These are phyloP conservation scores for Leccinum disarticulatum DNA, from an alignment of 768 basidiomycete genomes.

Conservation along the genomic window DNA sequence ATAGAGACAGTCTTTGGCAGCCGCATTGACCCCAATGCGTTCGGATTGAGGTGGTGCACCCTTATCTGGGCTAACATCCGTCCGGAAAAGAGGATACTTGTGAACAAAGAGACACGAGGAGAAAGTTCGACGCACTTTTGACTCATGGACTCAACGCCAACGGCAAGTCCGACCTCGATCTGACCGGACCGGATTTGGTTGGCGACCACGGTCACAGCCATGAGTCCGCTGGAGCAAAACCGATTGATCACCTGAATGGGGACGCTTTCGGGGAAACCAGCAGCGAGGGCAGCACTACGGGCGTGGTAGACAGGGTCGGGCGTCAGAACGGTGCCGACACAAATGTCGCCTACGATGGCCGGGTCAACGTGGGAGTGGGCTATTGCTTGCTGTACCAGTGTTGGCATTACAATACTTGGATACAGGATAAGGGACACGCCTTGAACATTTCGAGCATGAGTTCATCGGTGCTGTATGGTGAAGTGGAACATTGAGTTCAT, in stretches of 20 bases:
- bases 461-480: constrained; percentile 62
- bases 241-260: constrained; percentile 76
- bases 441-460: constrained; percentile 81
- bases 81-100: not conserved
- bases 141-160: constrained; percentile 89
- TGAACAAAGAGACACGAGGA: not conserved
- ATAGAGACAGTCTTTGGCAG: constrained; percentile 59
- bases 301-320: constrained; percentile 68
- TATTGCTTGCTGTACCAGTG: constrained; percentile 51
- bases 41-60: constrained; percentile 64
- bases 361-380: constrained; percentile 60
- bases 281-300: constrained; percentile 71
- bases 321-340: constrained; percentile 74
- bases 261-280: constrained; percentile 76
- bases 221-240: constrained; percentile 84
- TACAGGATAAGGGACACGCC: constrained; percentile 33
- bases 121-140: constrained; percentile 48
- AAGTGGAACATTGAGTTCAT: constrained; percentile 12
- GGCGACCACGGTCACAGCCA: constrained; percentile 75
- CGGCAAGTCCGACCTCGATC: constrained; percentile 74
- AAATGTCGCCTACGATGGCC: constrained; percentile 68
- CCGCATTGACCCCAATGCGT: constrained; percentile 51
- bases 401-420: not conserved
- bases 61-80: constrained; percentile 52
- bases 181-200: constrained; percentile 78